Conservation (phyloP, 2,329 filamentous ascomycete genomes). For the Mollisiaceae sp. region DNA sequence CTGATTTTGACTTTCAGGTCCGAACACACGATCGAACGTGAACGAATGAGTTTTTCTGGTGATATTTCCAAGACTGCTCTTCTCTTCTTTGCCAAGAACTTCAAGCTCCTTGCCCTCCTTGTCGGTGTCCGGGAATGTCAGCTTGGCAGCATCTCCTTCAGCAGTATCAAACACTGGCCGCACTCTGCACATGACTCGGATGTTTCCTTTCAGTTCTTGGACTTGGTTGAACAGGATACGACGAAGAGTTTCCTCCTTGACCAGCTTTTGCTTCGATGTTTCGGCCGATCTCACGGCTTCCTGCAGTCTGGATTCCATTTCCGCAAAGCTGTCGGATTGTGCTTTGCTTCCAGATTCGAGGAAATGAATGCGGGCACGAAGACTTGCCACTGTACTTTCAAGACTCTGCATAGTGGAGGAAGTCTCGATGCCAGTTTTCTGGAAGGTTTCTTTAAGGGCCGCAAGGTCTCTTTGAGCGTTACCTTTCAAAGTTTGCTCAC, state of each 20-base stretch:
- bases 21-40: conserved; percentile 92
- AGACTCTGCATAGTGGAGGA: conserved; percentile 67
- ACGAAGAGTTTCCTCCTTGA: conserved; percentile 88
- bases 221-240: conserved; percentile 97
- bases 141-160: conserved; percentile 68
- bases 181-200: conserved; percentile 96
- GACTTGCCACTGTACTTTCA: conserved; percentile 75
- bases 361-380: conserved; percentile 84
- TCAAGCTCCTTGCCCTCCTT: conserved; percentile 89
- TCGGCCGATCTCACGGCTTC: conserved; percentile 75
- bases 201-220: conserved; percentile 97
- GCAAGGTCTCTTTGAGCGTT: conserved; percentile 54
- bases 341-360: conserved; percentile 89
- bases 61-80: conserved; percentile 77
- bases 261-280: conserved; percentile 77
- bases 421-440: conserved; percentile 59
- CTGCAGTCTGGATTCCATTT: conserved; percentile 79
- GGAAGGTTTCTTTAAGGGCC: conserved; percentile 46
- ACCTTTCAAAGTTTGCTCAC: conserved; percentile 60
- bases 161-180: conserved; percentile 72
- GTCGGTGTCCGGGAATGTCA: conserved; percentile 78
- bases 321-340: conserved; percentile 83
- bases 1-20: conserved; percentile 75
- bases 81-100: conserved; percentile 82
- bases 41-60: conserved; percentile 83